Evolutionary conservation across 768 basidiomycete species (phyloP).

Genomic region (Pleurotus ostreatus): DNA sequence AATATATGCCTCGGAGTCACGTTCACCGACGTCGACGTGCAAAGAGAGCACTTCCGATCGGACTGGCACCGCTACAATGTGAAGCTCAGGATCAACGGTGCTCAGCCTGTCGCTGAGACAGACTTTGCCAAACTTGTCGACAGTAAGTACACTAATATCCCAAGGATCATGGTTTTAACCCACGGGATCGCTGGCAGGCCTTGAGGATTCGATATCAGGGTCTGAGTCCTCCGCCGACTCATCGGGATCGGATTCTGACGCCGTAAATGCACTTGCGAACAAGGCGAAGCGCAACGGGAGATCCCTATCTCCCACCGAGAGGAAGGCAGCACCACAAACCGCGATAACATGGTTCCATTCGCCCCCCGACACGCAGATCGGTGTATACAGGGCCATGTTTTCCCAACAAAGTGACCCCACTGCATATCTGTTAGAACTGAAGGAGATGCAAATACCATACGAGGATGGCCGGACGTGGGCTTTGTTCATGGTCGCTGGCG

Average conservation of each 20-base stretch:
- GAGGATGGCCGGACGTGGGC: conserved; percentile 77
- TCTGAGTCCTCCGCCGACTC: conserved; percentile 74
- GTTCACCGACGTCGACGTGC: conserved; percentile 76
- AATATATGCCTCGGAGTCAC: conserved; percentile 65
- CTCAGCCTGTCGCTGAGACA: conserved; percentile 58
- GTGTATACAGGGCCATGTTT: conserved; percentile 78
- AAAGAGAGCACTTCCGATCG: conserved; percentile 82
- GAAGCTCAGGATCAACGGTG: conserved; percentile 69
- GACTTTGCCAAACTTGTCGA: conserved; percentile 79
- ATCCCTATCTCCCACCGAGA: conserved; percentile 41
- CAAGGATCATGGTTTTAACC: too few species aligned
- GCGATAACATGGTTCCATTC: conserved; percentile 91
- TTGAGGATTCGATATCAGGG: conserved; percentile 90
- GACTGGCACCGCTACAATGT: conserved; percentile 99
- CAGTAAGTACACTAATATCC: conserved; percentile 41
- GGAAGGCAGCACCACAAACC: conserved; percentile 37
- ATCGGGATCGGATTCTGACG: conserved; percentile 52
- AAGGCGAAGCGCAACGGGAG: conserved; percentile 49
- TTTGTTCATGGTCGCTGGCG: conserved; percentile 95
- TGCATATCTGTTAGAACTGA: conserved; percentile 57
- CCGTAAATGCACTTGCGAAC: conserved; percentile 63
- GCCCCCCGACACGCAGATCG: conserved; percentile 83
- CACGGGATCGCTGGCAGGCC: conserved; percentile 31
- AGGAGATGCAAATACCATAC: conserved; percentile 51
- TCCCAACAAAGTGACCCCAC: conserved; percentile 41